These are phyloP conservation scores for Tulasnella sp. DNA, from an alignment of 768 basidiomycete species.

Conservation along the genomic window DNA sequence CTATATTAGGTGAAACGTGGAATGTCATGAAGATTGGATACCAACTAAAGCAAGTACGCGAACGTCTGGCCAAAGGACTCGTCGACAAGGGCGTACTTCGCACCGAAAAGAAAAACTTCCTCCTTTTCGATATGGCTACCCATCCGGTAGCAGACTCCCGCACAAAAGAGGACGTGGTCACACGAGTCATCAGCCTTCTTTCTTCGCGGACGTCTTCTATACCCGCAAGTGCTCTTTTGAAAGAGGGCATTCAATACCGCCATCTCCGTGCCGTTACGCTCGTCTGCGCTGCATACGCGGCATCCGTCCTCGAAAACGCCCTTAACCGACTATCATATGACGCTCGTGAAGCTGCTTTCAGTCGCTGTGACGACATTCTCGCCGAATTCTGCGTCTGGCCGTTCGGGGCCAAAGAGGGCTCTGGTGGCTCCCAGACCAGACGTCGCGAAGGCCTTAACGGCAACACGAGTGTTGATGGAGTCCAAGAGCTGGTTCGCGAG, in stretches of 20 bases:
- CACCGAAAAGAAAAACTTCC: conserved; percentile 97
- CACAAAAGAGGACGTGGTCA: conserved; percentile 74
- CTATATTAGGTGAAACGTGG: conserved; percentile 82
- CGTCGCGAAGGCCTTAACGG: conserved; percentile 31
- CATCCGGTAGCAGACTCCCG: conserved; percentile 92
- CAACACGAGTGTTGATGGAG: conserved; percentile 40
- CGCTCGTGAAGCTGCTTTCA: conserved; percentile 85
- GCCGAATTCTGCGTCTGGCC: conserved; percentile 89
- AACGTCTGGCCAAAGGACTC: conserved; percentile 91
- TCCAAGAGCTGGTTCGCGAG: conserved; percentile 62
- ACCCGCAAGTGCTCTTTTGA: conserved; percentile 52
- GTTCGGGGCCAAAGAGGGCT: conserved; percentile 37
- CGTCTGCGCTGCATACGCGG: conserved; percentile 85
- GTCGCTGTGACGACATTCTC: conserved; percentile 85
- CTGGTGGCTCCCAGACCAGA: conserved; percentile 22
- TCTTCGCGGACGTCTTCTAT: conserved; percentile 73
- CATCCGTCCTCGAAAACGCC: conserved; percentile 90
- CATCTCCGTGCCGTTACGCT: conserved; percentile 70
- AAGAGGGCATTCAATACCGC: conserved; percentile 69
- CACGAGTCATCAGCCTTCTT: conserved; percentile 62
- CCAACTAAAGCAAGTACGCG: conserved; percentile 96
- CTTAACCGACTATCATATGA: conserved; percentile 82
- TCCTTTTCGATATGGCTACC: conserved; percentile 99
- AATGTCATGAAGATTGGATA: conserved; percentile 99
- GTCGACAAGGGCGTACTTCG: conserved; percentile 99